phyloP scores from a whole-genome alignment of 805 yeast species.

The Metschnikowia cubensis region DNA sequence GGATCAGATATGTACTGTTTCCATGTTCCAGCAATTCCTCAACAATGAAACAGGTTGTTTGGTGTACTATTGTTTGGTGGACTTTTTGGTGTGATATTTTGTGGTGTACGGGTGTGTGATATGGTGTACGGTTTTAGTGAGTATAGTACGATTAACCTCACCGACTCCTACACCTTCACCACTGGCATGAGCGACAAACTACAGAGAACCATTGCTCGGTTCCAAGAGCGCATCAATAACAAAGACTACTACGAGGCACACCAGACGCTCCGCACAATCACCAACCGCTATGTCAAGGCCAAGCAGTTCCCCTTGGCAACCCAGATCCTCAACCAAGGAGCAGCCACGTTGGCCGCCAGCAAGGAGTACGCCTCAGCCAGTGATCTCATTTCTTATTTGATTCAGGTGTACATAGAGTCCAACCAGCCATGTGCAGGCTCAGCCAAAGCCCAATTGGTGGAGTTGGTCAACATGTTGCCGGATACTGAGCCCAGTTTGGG shows the following conservation, averaged over 20 bases:
- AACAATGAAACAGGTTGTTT: too few species aligned
- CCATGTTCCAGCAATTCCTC: too few species aligned
- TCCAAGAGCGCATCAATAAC: constrained; percentile 61
- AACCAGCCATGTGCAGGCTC: constrained; percentile 30
- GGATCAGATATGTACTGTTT: too few species aligned
- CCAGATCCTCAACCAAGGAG: constrained; percentile 68
- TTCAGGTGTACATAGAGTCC: constrained; percentile 63
- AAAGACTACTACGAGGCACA: constrained; percentile 93
- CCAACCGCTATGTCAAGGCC: constrained; percentile 73
- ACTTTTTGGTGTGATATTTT: too few species aligned
- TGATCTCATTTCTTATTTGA: constrained; percentile 67
- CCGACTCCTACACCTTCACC: background rate
- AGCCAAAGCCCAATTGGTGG: constrained; percentile 45
- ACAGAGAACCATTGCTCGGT: constrained; percentile 58
- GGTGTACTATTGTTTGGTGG: too few species aligned
- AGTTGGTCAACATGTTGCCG: constrained; percentile 43
- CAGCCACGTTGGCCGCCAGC: constrained; percentile 62
- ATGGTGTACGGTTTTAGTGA: too few species aligned
- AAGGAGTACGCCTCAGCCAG: constrained; percentile 77
- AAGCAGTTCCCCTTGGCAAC: constrained; percentile 68
- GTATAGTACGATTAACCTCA: background rate
- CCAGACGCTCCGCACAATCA: constrained; percentile 87
- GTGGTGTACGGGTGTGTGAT: too few species aligned
- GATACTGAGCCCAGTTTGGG: constrained; percentile 47
- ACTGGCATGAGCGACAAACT: constrained; percentile 36